Conservation (phyloP, 305 asterid genomes). For the Nicotiana rustica region DNA sequence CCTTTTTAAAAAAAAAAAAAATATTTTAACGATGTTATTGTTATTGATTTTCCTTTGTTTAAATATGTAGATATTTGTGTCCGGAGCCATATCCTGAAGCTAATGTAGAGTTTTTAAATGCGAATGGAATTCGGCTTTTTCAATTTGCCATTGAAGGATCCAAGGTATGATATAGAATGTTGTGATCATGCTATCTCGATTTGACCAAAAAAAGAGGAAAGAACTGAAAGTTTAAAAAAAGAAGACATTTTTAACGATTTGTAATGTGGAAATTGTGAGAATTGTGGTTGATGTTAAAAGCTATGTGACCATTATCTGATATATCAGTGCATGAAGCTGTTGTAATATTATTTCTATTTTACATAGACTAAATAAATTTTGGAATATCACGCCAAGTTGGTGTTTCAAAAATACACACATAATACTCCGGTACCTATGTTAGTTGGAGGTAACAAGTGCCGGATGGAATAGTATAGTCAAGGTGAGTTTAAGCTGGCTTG, state of each 20-base stretch:
- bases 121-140: conserved; percentile 75
- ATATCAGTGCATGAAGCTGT: not conserved
- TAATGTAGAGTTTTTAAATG: conserved; percentile 66
- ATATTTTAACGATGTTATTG: not conserved
- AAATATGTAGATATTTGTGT: conserved; percentile 70
- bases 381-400: not conserved
- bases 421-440: too few species aligned
- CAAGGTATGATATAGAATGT: conserved; percentile 53
- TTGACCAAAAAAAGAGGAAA: not conserved
- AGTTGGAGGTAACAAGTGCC: too few species aligned
- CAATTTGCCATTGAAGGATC: conserved; percentile 92
- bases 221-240: not conserved
- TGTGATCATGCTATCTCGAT: not conserved
- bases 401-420: not conserved
- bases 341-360: not conserved
- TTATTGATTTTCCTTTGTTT: not conserved
- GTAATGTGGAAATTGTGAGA: not conserved
- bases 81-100: conserved; percentile 88
- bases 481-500: too few species aligned
- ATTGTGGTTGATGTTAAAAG: not conserved
- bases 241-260: not conserved
- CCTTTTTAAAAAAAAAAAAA: too few species aligned
- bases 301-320: not conserved
- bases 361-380: not conserved
- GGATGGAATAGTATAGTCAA: too few species aligned